Conservation (phyloP, 306 rosid genomes). For the Cyclanthera cordifolia region DNA sequence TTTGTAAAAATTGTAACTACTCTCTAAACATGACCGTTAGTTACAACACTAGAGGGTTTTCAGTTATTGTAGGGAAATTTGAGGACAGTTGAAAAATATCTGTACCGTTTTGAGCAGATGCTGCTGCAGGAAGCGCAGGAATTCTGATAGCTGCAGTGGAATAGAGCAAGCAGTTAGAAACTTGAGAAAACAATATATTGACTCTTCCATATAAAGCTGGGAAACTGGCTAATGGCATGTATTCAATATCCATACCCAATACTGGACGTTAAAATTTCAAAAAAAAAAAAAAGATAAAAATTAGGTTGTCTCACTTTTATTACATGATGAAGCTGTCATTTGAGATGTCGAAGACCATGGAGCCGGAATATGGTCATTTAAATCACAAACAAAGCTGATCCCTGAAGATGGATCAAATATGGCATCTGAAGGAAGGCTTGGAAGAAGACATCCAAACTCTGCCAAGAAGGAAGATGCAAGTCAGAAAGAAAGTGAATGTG, state of each 20-base stretch:
- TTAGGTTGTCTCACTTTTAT: conserved; percentile 42
- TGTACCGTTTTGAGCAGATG: conserved; percentile 56
- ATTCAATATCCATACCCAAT: neutral
- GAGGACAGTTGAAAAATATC: neutral
- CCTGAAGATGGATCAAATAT: conserved; percentile 66
- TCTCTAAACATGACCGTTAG: neutral
- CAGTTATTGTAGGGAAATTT: neutral
- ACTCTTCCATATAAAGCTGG: neutral
- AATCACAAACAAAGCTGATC: conserved; percentile 81
- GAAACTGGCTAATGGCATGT: conserved; percentile 5
- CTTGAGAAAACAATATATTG: neutral
- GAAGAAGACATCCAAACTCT: conserved; percentile 86
- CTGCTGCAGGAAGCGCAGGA: conserved; percentile 98
- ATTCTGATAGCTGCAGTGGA: conserved; percentile 63
- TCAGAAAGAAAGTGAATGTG: neutral
- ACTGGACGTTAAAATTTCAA: conserved; percentile 1
- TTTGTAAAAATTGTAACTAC: neutral
- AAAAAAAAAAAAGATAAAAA: neutral
- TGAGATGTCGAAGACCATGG: conserved; percentile 79
- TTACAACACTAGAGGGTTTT: neutral
- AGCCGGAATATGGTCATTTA: conserved; percentile 94
- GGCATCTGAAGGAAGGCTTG: conserved; percentile 92
- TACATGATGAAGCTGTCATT: conserved; percentile 57
- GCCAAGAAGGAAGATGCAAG: conserved; percentile 19
- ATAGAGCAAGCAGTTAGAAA: neutral